Conservation (phyloP, 345 rosid genomes). For the Camelina neglecta region DNA sequence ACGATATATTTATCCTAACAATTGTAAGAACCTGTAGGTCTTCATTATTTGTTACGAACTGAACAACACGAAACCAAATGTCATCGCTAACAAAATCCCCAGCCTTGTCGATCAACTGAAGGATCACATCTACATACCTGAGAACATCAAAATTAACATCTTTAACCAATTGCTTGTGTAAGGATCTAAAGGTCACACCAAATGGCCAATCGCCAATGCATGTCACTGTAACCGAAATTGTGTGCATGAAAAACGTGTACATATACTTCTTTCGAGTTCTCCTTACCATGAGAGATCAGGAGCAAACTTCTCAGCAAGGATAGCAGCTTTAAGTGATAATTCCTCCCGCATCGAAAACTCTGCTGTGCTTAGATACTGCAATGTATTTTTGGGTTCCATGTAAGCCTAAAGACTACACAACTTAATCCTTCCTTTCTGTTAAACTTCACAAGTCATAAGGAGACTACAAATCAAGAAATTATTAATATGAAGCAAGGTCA, state of each 20-base stretch:
- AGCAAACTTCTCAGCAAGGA: slow-evolving; percentile 99
- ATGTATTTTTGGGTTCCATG: slow-evolving; percentile 20
- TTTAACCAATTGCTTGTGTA: slow-evolving; percentile 20
- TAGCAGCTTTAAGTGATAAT: slow-evolving; percentile 97
- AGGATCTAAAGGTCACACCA: slow-evolving; percentile 15
- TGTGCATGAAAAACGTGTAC: background rate
- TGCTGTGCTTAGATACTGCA: slow-evolving; percentile 95
- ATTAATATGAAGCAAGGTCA: slow-evolving; percentile 14
- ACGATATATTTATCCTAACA: background rate
- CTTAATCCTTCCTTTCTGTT: slow-evolving; percentile 25
- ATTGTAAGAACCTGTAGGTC: slow-evolving; percentile 86
- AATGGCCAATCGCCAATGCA: slow-evolving; percentile 24
- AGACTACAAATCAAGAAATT: slow-evolving; percentile 10
- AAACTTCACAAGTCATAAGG: slow-evolving; percentile 22
- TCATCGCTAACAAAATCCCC: slow-evolving; percentile 99
- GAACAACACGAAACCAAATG: slow-evolving; percentile 99
- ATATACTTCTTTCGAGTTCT: slow-evolving; percentile 10
- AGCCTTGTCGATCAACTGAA: slow-evolving; percentile 99
- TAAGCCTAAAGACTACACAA: slow-evolving; percentile 32
- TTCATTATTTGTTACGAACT: slow-evolving; percentile 96
- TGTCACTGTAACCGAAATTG: background rate
- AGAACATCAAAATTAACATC: slow-evolving; percentile 30
- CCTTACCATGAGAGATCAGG: slow-evolving; percentile 99
- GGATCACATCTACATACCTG: slow-evolving; percentile 99
- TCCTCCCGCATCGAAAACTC: slow-evolving; percentile 99